Evolutionary conservation across 345 rosid species (phyloP).

Genomic region (Anastatica hierochuntica): DNA sequence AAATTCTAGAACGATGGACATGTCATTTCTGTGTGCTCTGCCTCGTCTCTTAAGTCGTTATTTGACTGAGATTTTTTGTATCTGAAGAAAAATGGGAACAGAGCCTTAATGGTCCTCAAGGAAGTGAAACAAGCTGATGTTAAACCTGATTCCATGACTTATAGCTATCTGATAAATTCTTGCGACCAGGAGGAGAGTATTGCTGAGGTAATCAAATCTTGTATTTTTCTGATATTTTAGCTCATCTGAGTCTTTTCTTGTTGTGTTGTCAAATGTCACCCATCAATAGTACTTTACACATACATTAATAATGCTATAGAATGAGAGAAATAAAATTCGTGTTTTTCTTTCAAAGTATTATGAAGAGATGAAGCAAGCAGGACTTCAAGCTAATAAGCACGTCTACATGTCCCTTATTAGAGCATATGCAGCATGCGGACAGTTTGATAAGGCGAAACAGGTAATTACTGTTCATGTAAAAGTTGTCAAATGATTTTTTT

Average conservation of each 20-base stretch:
- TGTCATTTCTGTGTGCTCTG: neutral
- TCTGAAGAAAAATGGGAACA: conserved; percentile 44
- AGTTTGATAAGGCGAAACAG: conserved; percentile 76
- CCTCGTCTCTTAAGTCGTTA: neutral
- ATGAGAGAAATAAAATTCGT: neutral
- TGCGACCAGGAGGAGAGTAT: conserved; percentile 50
- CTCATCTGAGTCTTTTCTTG: neutral
- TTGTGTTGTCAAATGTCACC: conserved; percentile 26
- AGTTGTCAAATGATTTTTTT: neutral
- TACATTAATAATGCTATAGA: conserved; percentile 10
- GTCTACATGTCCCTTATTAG: conserved; percentile 26
- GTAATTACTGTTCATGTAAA: conserved; percentile 26
- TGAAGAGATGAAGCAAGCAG: conserved; percentile 35
- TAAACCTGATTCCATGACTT: conserved; percentile 63
- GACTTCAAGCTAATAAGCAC: conserved; percentile 41
- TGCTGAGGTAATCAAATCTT: conserved; percentile 41
- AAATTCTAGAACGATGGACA: neutral
- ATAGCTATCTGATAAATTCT: conserved; percentile 47
- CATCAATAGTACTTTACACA: conserved; percentile 46
- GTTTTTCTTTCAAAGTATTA: conserved; percentile 35
- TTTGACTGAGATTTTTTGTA: neutral
- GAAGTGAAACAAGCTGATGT: conserved; percentile 59
- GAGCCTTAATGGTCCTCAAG: conserved; percentile 47
- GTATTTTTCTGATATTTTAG: neutral
- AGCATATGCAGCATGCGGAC: conserved; percentile 63